Evolutionary conservation across 2,329 filamentous ascomycete species (phyloP).

Genomic region (Cryphonectria parasitica): DNA sequence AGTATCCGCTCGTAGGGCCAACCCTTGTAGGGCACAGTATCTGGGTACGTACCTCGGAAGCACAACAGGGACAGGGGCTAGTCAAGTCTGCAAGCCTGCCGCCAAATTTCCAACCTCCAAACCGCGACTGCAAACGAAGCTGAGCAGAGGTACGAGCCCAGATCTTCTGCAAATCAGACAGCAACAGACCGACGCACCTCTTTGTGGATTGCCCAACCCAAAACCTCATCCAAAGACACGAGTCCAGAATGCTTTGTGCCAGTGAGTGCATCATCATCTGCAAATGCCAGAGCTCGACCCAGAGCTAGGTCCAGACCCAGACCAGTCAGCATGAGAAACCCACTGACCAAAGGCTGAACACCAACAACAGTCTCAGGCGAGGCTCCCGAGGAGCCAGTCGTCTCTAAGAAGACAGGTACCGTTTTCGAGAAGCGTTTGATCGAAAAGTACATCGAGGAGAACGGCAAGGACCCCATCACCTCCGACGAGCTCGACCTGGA

Average conservation of each 20-base stretch:
- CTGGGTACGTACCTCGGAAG: not conserved
- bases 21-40: not conserved
- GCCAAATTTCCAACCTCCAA: conserved; percentile 9
- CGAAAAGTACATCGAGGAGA: conserved; percentile 90
- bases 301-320: not conserved
- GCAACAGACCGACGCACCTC: not conserved
- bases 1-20: not conserved
- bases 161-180: not conserved
- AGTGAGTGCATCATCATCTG: conserved; percentile 19
- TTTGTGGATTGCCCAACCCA: too few relatives aligned
- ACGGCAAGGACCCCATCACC: conserved; percentile 89
- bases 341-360: conserved; percentile 11
- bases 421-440: conserved; percentile 96
- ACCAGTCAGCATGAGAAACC: not conserved
- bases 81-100: conserved; percentile 10
- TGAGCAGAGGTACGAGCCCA: not conserved
- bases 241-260: conserved; percentile 28
- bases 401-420: conserved; percentile 90
- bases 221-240: not conserved
- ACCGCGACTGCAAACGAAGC: conserved; percentile 6
- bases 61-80: conserved; percentile 7
- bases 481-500: conserved; percentile 82
- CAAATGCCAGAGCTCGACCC: not conserved
- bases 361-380: conserved; percentile 81
- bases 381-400: conserved; percentile 90